Base-by-base conservation (phyloP, 768 basidiomycete genomes). In the Pholiota conissans region DNA sequence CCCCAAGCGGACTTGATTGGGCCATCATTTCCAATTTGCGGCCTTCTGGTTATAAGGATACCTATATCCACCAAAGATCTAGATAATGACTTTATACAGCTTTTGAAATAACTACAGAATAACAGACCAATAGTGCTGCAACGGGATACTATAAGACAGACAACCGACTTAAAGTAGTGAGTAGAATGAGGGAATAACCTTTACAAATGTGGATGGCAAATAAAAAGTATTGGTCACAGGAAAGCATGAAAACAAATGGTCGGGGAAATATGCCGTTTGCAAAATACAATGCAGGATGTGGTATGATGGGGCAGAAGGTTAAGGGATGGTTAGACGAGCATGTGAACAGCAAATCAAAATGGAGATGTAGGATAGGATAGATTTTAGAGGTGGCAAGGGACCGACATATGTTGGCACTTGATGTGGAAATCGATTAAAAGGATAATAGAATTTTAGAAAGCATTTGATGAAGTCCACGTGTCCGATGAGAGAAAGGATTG, bases 51-150 rank as follows among this genome's bases (percentile, higher is more conserved):
- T n/a, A n/a, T n/a, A n/a, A n/a, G 32, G 56, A 57, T 32, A 56
- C 52, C 39, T 57, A 58, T 53, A 63, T 60, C 61, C 63, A 59
- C 57, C 62, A 57, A 61, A 48, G 62, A 66, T 76, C 74, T 74
- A 73, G 73, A 76, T 77, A 78, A 73, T 64, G 74, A 79, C 75
- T 80, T 80, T 81, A 80, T 82, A 82, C 80, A 83, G 73, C 70
- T 76, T 73, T 69, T 69, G 70, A 78, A 81, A 84, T 81, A 83
- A 86, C 84, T 88, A 88, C 85, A 87, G 77, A 81, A 80, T 82
- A 80, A 80, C 80, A 83, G 77, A 78, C 79, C 76, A 82, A 81
- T 82, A 82, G 79, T 78, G 81, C 80, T 82, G 80, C 79, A 77
- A 79, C 63, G 74, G 68, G 70, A 71, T 80, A 84, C 82, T 84